phyloP scores from a whole-genome alignment of 495 filamentous ascomycete genomes.

The Aspergillus panamensis region DNA sequence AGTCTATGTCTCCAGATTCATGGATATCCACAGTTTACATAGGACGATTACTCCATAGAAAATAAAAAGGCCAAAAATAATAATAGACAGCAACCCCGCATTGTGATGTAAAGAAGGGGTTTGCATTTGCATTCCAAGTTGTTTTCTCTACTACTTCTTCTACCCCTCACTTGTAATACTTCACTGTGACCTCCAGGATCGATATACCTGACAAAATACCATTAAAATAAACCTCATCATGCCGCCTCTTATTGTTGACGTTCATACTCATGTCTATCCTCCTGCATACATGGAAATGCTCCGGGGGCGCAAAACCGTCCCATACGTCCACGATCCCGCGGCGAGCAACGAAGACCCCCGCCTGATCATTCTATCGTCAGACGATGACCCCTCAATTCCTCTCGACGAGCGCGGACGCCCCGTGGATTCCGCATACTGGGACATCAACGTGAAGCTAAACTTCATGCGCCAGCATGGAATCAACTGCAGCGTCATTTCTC shows the following conservation, averaged over 20 bases:
- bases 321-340: slow-evolving; percentile 72
- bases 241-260: slow-evolving; percentile 62
- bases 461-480: slow-evolving; percentile 89
- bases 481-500: slow-evolving; percentile 76
- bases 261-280: slow-evolving; percentile 95
- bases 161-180: not conserved
- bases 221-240: slow-evolving; percentile 15
- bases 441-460: slow-evolving; percentile 65
- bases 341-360: slow-evolving; percentile 55
- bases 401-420: slow-evolving; percentile 61
- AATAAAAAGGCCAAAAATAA: too few relatives aligned
- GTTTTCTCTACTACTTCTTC: too few relatives aligned
- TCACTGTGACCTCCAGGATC: not conserved
- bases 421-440: slow-evolving; percentile 69
- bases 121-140: not conserved
- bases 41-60: too few relatives aligned
- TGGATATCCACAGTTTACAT: too few relatives aligned
- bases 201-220: not conserved
- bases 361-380: slow-evolving; percentile 72
- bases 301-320: slow-evolving; percentile 67
- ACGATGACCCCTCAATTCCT: slow-evolving; percentile 54
- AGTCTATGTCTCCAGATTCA: not conserved
- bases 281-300: slow-evolving; percentile 79
- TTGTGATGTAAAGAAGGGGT: not conserved
- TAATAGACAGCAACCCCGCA: not conserved